Percentiles rank a stretch among this genome's conserved stretches.
Evolutionary conservation across 495 filamentous ascomycete genomes (phyloP).

Genomic region (Gamarada debralockiae): DNA sequence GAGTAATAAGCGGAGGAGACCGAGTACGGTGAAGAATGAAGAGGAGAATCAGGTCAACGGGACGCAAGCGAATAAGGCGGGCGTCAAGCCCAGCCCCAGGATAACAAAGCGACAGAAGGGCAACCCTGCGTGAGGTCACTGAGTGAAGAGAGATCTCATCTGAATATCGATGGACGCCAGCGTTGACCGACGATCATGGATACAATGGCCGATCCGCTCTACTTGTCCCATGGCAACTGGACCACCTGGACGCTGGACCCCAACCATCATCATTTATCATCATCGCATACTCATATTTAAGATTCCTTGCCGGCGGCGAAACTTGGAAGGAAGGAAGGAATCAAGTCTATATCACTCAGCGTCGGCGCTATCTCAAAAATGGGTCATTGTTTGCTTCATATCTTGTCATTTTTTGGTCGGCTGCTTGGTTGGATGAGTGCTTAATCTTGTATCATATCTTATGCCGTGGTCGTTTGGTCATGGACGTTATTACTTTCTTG

Average conservation of each 20-base stretch:
- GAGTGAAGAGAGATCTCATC: slow-evolving; percentile 6
- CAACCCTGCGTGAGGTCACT: slow-evolving; percentile 20
- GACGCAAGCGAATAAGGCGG: slow-evolving; percentile 35
- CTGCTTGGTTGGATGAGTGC: neutral
- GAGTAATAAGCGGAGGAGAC: slow-evolving; percentile 70
- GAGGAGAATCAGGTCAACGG: slow-evolving; percentile 50
- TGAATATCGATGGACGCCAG: neutral
- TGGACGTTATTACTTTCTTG: neutral
- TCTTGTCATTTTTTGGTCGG: neutral
- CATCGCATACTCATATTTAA: neutral
- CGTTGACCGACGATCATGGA: neutral
- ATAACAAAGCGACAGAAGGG: slow-evolving; percentile 55
- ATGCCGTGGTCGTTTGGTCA: neutral
- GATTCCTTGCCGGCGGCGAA: too few species aligned
- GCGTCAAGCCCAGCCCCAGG: slow-evolving; percentile 52
- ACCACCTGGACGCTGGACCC: neutral
- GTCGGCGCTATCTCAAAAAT: slow-evolving; percentile 2
- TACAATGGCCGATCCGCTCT: neutral
- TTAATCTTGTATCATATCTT: slow-evolving; percentile 8
- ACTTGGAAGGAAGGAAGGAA: too few species aligned
- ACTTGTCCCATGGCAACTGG: neutral
- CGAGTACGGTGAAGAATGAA: slow-evolving; percentile 75
- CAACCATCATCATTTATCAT: neutral
- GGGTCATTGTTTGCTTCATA: neutral
- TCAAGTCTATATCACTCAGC: slow-evolving; percentile 2